phyloP scores from a whole-genome alignment of 305 asterid genomes.

The Solanum hybrid region DNA sequence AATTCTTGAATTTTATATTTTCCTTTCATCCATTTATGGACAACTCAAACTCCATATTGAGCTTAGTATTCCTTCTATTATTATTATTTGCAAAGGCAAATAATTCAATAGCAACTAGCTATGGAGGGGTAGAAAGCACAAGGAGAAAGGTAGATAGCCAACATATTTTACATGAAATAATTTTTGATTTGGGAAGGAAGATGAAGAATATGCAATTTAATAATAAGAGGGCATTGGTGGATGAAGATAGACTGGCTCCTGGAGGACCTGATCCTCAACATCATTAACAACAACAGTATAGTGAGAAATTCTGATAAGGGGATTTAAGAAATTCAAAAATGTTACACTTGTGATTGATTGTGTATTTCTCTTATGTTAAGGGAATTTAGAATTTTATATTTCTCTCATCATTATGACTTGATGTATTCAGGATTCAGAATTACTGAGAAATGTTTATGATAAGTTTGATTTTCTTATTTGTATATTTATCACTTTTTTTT shows the following conservation, averaged over 20 bases:
- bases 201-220: not conserved
- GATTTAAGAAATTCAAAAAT: not conserved
- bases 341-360: not conserved
- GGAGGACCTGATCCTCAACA: constrained; percentile 53
- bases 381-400: not conserved
- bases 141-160: not conserved
- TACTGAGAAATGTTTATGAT: not conserved
- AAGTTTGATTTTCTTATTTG: not conserved
- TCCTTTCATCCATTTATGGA: constrained; percentile 2
- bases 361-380: not conserved
- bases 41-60: constrained; percentile 4
- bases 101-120: not conserved
- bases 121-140: not conserved
- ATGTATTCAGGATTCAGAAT: not conserved
- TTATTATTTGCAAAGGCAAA: not conserved
- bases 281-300: constrained; percentile 7
- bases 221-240: constrained; percentile 16
- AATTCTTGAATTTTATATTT: not conserved
- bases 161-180: constrained; percentile 9
- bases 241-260: constrained; percentile 29
- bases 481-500: not conserved
- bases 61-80: constrained; percentile 7
- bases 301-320: not conserved
- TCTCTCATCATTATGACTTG: no score
- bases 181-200: not conserved